A percentile compares a stretch with the other conserved stretches of the same genome.
These are phyloP conservation scores for Bipolaris victoriae DNA, from an alignment of 2,329 filamentous ascomycete species.

Conservation along the genomic window DNA sequence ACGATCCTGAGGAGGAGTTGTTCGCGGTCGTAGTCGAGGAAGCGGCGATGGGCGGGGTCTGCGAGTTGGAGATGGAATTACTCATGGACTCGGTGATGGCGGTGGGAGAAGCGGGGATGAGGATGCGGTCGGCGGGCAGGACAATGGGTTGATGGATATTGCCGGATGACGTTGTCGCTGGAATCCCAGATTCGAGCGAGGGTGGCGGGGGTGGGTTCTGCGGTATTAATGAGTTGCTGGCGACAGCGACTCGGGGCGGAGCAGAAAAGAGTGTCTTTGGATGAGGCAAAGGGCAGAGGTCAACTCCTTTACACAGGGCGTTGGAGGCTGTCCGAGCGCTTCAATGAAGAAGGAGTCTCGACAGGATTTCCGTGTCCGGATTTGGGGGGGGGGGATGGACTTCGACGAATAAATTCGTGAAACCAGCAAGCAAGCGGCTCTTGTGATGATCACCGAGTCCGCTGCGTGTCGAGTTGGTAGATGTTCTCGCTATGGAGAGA, in stretches of 20 bases:
- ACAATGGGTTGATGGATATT: conserved; percentile 18
- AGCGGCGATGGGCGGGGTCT: conserved; percentile 56
- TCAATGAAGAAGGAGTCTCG: conserved; percentile 37
- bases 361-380: conserved; percentile 36
- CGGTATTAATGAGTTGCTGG: conserved; percentile 34
- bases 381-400: conserved; percentile 26
- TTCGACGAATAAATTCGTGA: conserved; percentile 49
- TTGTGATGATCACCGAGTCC: conserved; percentile 33
- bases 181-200: conserved; percentile 44
- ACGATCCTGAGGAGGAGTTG: conserved; percentile 57
- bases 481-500: conserved; percentile 47
- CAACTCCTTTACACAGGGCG: conserved; percentile 37
- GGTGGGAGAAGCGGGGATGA: conserved; percentile 15
- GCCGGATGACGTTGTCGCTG: conserved; percentile 25
- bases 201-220: conserved; percentile 19
- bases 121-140: conserved; percentile 17
- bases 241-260: conserved; percentile 33
- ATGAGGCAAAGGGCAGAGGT: conserved; percentile 30
- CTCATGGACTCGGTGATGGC: conserved; percentile 56
- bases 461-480: conserved; percentile 39
- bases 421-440: conserved; percentile 47
- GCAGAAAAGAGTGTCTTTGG: conserved; percentile 33
- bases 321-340: conserved; percentile 45
- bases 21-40: conserved; percentile 56
- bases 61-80: conserved; percentile 63